These are phyloP conservation scores for Fusarium vanettenii DNA, from an alignment of 2,329 filamentous ascomycete genomes.

Conservation along the genomic window DNA sequence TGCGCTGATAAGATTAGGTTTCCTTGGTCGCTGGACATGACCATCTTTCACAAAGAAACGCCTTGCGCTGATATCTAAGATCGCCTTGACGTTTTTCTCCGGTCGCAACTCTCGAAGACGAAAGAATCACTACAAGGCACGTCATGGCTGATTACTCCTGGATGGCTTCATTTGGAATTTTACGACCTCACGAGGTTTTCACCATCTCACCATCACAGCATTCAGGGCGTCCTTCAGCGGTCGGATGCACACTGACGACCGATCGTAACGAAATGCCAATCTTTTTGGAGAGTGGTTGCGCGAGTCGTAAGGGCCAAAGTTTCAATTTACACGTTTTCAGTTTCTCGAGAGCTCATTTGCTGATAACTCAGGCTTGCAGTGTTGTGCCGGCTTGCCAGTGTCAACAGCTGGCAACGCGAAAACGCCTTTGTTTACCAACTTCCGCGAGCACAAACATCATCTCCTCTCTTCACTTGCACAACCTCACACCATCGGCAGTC, in stretches of 20 bases:
- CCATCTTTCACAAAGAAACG: neutral
- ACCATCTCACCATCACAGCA: neutral
- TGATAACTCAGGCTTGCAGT: neutral
- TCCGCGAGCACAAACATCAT: neutral
- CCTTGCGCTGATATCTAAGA: neutral
- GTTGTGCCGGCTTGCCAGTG: neutral
- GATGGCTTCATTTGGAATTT: neutral
- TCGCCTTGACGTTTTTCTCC: neutral
- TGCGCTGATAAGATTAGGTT: neutral
- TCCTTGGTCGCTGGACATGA: neutral
- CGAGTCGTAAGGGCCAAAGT: neutral
- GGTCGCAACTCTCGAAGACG: neutral
- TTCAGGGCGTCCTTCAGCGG: neutral
- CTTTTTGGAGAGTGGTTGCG: neutral
- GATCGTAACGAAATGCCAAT: neutral
- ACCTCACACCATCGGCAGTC: accelerated
- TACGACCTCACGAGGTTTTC: neutral
- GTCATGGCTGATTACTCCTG: no score
- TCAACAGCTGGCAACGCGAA: neutral
- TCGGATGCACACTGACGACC: neutral
- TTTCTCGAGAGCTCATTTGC: neutral
- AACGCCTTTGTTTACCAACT: neutral
- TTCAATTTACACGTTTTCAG: neutral
- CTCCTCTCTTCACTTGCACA: neutral
- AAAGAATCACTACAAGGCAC: neutral